These are phyloP conservation scores for Boletus bicolor DNA, from an alignment of 768 basidiomycete genomes.

Conservation along the genomic window DNA sequence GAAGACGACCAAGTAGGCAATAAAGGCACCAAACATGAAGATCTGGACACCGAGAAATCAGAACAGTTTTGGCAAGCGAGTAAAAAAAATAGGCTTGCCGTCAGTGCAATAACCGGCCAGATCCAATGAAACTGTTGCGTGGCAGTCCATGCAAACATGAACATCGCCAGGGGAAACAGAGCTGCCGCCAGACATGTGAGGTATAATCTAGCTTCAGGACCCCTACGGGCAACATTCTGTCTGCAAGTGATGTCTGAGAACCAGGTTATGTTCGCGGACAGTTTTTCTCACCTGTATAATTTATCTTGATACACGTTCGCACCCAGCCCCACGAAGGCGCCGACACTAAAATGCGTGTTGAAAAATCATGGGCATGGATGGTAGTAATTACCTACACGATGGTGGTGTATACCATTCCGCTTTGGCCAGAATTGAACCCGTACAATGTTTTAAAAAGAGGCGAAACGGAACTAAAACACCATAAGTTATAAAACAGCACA, in stretches of 20 bases:
- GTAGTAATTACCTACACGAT: slow-evolving; percentile 42
- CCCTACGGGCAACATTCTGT: slow-evolving; percentile 29
- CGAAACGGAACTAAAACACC: slow-evolving; percentile 44
- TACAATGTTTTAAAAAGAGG: slow-evolving; percentile 55
- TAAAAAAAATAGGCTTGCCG: neutral
- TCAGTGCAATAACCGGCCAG: slow-evolving; percentile 28
- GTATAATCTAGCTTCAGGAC: slow-evolving; percentile 58
- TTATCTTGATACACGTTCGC: slow-evolving; percentile 45
- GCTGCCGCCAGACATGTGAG: slow-evolving; percentile 51
- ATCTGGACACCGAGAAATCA: slow-evolving; percentile 30
- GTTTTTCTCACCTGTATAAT: slow-evolving; percentile 40
- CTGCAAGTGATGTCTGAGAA: slow-evolving; percentile 27
- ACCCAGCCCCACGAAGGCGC: slow-evolving; percentile 44
- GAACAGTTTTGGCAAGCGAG: neutral
- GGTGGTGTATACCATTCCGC: slow-evolving; percentile 57
- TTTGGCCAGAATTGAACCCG: slow-evolving; percentile 55
- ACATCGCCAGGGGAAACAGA: slow-evolving; percentile 54
- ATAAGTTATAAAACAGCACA: neutral
- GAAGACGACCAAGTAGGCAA: slow-evolving; percentile 54
- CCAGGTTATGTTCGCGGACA: neutral
- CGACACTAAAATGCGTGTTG: slow-evolving; percentile 40
- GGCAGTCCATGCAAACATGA: slow-evolving; percentile 71
- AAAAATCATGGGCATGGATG: neutral
- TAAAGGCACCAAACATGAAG: slow-evolving; percentile 48
- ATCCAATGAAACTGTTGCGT: slow-evolving; percentile 57